Evolutionary conservation across 2,329 filamentous ascomycete genomes (phyloP), one percentile per base, ranked within the genome.

Genomic region (Cryphonectria parasitica): DNA sequence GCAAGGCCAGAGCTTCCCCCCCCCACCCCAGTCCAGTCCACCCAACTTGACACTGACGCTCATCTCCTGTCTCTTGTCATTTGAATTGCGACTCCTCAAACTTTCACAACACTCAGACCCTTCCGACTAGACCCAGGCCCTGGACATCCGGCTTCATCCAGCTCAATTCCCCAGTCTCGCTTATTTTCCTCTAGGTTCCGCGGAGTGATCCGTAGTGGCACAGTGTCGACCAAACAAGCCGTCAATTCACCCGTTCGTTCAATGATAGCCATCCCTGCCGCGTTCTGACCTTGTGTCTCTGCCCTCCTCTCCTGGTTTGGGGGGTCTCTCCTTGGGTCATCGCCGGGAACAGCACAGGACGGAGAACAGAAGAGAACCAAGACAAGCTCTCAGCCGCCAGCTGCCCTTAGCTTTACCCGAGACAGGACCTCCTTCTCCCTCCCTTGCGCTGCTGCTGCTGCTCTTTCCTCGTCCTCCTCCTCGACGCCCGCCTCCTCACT

Each of bases 21-120:
- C 65, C 31, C 34, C 45, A 36, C 49, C 43, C n/a, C 25, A 15
- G 31, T 45, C 67, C 69, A 67, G 69, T 68, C 68, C 71, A 62
- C 36, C 36, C 58, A 39, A 4, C n/a, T 62, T 34, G 58, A 43
- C 58, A 68, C 56, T 63, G 58, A 63, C 71, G 69, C 71, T 71
- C 71, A 72, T 72, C 69, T 66, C 69, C 71, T 71, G 66, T 56
- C 66, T 49, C 45, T 49, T 69, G 71, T 68, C 63, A 71, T 68
- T 72, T 71, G 68, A 67, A 68, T 70, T 70, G 69, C 69, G 69
- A 68, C 69, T 70, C 65, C 69, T 70, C 54, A 58, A 58, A 58
- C 54, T 10, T 31, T 58, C 54, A 19, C 34, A 19, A 39, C 58
- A 39, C 22, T n/a, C 58, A 49, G 54, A 28, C 54, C 54, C 54